Evolutionary conservation across 306 rosid genomes (phyloP), one percentile per base, ranked within the genome.

Genomic region (Adenanthera pavonina): DNA sequence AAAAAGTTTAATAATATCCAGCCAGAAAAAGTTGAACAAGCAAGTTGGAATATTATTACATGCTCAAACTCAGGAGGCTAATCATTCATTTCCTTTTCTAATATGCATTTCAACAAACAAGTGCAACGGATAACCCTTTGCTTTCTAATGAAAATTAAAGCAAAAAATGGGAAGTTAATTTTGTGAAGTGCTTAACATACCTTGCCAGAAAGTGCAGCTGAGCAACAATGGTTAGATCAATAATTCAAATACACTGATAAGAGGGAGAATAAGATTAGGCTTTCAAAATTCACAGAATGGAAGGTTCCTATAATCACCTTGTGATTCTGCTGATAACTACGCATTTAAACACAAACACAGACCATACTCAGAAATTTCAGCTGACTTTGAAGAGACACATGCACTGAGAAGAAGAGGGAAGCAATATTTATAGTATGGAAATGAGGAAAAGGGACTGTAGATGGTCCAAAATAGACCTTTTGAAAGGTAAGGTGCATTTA

Each of bases 41-140:
- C 74, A 38, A 79, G 49, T 72, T 13, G 76, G 59, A 82, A 75
- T 48, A 41, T 41, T 57, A 79, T 86, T 82, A 34, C 65, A 75
- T 75, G 57, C 73, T 79, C 33, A 38, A 35, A 16, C 66, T 16
- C 19, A 41, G 40, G 25, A 40, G 20, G 46, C 35, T 10, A 54
- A 56, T 40, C 13, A 65, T 77, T 80, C 60, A 77, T 51, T 41
- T 56, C 57, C 46, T 76, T 66, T 77, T 65, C 76, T 57, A 54
- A 79, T 16, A 70, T 82, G 66, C 8, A 70, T 72, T 65, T 78
- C 35, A 65, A 43, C 78, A 80, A 57, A 64, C 66, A 60, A n/a
- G 36, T 25, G 20, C 34, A 61, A 61, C 1, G 3, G 13, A 61
- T 7, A 61, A 61, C 10, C 41, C 41, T 60, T 30, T 67, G 67